Percentiles rank a stretch among this genome's conserved stretches.
Evolutionary conservation across 179 eudicot genomes (phyloP).

Genomic region (Beta lomatogona): DNA sequence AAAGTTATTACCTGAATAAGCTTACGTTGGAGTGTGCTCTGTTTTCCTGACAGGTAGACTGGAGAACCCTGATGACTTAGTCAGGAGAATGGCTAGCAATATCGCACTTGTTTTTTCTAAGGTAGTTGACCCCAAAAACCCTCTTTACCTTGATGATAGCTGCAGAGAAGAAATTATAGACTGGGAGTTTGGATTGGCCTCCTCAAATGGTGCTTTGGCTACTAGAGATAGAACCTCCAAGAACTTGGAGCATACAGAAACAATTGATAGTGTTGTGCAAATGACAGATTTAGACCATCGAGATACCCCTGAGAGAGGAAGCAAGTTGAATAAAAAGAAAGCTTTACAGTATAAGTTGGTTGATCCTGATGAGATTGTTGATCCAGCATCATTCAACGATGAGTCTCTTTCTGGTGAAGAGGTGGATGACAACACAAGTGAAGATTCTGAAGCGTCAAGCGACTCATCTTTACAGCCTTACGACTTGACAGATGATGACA

Average conservation of each 20-base stretch:
- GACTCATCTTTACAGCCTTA: slow-evolving; percentile 93
- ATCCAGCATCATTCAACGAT: slow-evolving; percentile 60
- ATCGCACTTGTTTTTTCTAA: slow-evolving; percentile 85
- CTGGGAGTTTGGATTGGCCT: slow-evolving; percentile 84
- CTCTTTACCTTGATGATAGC: slow-evolving; percentile 87
- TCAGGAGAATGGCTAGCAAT: slow-evolving; percentile 82
- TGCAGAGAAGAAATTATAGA: slow-evolving; percentile 60
- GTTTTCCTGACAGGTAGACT: slow-evolving; percentile 70
- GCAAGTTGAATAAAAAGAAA: slow-evolving; percentile 45
- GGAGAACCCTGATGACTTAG: slow-evolving; percentile 69
- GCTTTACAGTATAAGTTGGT: slow-evolving; percentile 40
- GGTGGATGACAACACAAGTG: slow-evolving; percentile 55
- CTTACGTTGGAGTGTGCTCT: slow-evolving; percentile 8
- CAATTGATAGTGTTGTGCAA: slow-evolving; percentile 21
- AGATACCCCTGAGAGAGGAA: slow-evolving; percentile 26
- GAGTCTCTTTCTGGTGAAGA: slow-evolving; percentile 51
- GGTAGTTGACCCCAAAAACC: slow-evolving; percentile 86
- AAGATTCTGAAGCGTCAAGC: slow-evolving; percentile 68
- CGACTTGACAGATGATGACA: slow-evolving; percentile 85
- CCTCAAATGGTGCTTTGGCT: slow-evolving; percentile 30
- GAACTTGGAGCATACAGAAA: slow-evolving; percentile 28
- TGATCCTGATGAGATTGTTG: slow-evolving; percentile 86
- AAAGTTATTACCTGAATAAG: slow-evolving; percentile 1
- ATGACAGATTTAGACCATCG: slow-evolving; percentile 30
- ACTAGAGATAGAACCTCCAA: slow-evolving; percentile 24